Percentiles rank a stretch among this genome's conserved stretches.
Evolutionary conservation across 2,329 filamentous ascomycete genomes (phyloP).

Genomic region (Xylariaceae sp.): DNA sequence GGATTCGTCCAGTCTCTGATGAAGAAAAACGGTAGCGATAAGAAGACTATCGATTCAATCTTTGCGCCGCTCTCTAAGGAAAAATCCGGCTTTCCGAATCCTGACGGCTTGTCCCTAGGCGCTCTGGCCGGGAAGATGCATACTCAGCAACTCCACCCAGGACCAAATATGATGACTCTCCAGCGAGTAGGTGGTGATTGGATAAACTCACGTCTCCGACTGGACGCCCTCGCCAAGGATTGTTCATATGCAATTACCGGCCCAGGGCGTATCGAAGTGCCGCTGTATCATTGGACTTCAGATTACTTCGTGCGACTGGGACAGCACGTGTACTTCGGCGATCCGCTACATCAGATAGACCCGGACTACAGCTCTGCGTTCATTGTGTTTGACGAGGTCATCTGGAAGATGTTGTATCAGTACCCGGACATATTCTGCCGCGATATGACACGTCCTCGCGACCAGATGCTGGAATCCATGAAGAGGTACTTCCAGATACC

Average conservation of each 20-base stretch:
- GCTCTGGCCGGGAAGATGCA: conserved; percentile 20
- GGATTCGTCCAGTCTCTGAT: conserved; percentile 24
- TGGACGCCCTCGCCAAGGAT: conserved; percentile 5
- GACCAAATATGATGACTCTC: conserved; percentile 18
- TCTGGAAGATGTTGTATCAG: conserved; percentile 29
- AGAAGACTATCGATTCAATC: conserved; percentile 17
- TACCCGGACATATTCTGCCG: conserved; percentile 22
- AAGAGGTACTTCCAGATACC: conserved; percentile 20
- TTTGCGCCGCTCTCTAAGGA: conserved; percentile 16
- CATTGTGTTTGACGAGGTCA: conserved; percentile 25
- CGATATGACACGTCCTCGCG: conserved; percentile 18
- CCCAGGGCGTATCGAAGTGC: conserved; percentile 9
- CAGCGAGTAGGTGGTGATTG: conserved; percentile 17
- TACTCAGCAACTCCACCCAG: conserved; percentile 23
- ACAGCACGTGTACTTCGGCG: conserved; percentile 25
- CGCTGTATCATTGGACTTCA: conserved; percentile 22
- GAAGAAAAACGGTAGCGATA: conserved; percentile 17
- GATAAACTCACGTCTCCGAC: conserved; percentile 14
- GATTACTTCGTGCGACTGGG: conserved; percentile 21
- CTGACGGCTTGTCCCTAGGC: conserved; percentile 18
- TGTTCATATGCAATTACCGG: conserved; percentile 3
- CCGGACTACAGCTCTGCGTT: conserved; percentile 14
- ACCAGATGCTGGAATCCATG: conserved; percentile 10
- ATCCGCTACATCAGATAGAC: conserved; percentile 18
- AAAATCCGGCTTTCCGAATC: conserved; percentile 27